Percentiles rank a stretch among this genome's conserved stretches.
Evolutionary conservation across 2,329 filamentous ascomycete species (phyloP).

Genomic region (Canariomyces notabilis): DNA sequence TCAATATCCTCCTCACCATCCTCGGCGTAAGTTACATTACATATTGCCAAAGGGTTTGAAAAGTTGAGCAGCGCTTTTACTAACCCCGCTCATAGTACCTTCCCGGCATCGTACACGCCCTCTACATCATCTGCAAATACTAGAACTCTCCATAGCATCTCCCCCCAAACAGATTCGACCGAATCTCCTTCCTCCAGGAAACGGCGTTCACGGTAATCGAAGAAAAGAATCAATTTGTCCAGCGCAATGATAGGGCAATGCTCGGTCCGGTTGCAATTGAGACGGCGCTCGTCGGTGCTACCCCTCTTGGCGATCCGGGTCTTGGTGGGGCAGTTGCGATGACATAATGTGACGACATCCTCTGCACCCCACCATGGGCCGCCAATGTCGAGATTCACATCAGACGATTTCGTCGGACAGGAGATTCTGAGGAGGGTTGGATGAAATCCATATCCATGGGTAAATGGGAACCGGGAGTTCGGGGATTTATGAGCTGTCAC

Average conservation of each 20-base stretch:
- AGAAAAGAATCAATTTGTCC: not conserved
- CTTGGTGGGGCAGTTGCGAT: not conserved
- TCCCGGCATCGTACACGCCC: constrained; percentile 84
- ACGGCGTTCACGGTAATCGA: not conserved
- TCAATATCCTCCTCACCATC: constrained; percentile 87
- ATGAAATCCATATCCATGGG: not conserved
- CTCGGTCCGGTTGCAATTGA: too few relatives aligned
- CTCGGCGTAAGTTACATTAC: constrained; percentile 51
- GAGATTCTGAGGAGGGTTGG: not conserved
- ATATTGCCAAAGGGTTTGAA: not conserved
- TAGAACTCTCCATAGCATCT: too few relatives aligned
- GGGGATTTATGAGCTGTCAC: not conserved
- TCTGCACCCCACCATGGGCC: not conserved
- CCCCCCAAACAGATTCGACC: too few relatives aligned
- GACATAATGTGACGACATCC: constrained; percentile 7
- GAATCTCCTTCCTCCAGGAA: not conserved
- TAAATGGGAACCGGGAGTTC: not conserved
- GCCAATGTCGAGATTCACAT: not conserved
- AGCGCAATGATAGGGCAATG: not conserved
- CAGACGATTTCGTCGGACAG: not conserved
- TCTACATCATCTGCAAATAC: constrained; percentile 92
- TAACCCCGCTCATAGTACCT: constrained; percentile 45
- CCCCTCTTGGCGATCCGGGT: not conserved
- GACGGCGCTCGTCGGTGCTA: too few relatives aligned
- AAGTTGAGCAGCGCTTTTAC: not conserved